Conservation (phyloP, 495 filamentous ascomycete species). For the Penicillium mononematosum region DNA sequence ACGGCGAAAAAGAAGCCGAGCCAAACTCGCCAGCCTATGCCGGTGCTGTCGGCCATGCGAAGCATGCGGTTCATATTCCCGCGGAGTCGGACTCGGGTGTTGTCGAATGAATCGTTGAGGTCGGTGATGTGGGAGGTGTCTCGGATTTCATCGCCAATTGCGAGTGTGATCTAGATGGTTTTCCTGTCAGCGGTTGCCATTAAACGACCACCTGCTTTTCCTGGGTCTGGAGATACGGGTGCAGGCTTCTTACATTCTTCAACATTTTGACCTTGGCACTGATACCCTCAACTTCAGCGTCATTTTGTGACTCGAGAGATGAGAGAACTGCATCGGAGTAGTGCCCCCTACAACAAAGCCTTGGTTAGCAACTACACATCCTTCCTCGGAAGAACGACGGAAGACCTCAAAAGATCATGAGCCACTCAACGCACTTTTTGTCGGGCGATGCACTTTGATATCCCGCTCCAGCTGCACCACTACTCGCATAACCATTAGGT, state of each 20-base stretch:
- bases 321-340: constrained; percentile 91
- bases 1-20: constrained; percentile 80
- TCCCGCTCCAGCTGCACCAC: constrained; percentile 27
- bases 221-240: neutral
- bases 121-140: constrained; percentile 79
- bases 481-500: constrained; percentile 38
- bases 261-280: constrained; percentile 85
- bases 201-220: neutral
- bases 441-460: constrained; percentile 80
- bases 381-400: neutral
- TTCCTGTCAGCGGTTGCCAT: constrained; percentile 9
- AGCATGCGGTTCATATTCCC: constrained; percentile 98
- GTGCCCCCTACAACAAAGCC: constrained; percentile 62
- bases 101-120: constrained; percentile 83
- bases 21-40: constrained; percentile 94
- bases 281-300: constrained; percentile 84
- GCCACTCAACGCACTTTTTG: constrained; percentile 55
- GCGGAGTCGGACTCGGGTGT: constrained; percentile 70
- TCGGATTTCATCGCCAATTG: constrained; percentile 93
- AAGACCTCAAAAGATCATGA: neutral
- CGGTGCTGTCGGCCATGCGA: constrained; percentile 89
- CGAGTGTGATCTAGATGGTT: constrained; percentile 68
- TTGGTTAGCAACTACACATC: constrained; percentile 3
- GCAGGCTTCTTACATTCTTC: constrained; percentile 72
- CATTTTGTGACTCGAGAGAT: constrained; percentile 94